Evolutionary conservation across 306 rosid species (phyloP), one percentile per base, ranked within the genome.

Genomic region (Lithocarpus polystachyus): DNA sequence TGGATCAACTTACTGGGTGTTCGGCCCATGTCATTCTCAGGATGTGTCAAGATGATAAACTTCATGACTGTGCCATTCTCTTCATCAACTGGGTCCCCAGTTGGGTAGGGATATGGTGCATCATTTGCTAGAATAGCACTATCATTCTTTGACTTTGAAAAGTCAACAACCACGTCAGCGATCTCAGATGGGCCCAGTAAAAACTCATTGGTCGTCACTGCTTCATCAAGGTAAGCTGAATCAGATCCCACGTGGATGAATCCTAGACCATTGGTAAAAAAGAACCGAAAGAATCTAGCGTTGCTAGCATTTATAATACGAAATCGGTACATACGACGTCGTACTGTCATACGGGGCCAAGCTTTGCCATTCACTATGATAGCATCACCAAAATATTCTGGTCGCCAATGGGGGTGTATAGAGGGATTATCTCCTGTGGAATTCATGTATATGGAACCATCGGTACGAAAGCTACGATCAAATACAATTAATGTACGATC

Each of bases 401-500:
- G 92, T 45, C 68, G 88, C 92, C 92, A 88, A 5, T 88, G 89
- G 0, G 89, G 89, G 26, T 88, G 92, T 56, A 88, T 88, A 20
- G 80, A 71, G 60, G 92, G 92, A 37, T 88, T 88, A 35, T 86
- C 72, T 53, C 92, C 89, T 0, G 65, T 88, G 0, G 82, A 70
- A 69, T 84, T 80, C 89, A 88, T 86, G 77, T 74, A 86, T 26
- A 88, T 82, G 7, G 89, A 88, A 55, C 89, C 92, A 20, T 86
- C 74, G 0, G 22, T 9, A 5, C 60, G 83, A 19, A 88, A 88
- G 71, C 79, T 76, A 0, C 87, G 92, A 19, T 88, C 92, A 1
- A 88, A 88, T 3, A 88, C 72, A 0, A 88, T 9, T 18, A 88
- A 29, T 1, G 76, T 5, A 1, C 87, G 88, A 40, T 88, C 92